phyloP scores from a whole-genome alignment of 2,329 filamentous ascomycete genomes.

The Aspergillus udagawae region DNA sequence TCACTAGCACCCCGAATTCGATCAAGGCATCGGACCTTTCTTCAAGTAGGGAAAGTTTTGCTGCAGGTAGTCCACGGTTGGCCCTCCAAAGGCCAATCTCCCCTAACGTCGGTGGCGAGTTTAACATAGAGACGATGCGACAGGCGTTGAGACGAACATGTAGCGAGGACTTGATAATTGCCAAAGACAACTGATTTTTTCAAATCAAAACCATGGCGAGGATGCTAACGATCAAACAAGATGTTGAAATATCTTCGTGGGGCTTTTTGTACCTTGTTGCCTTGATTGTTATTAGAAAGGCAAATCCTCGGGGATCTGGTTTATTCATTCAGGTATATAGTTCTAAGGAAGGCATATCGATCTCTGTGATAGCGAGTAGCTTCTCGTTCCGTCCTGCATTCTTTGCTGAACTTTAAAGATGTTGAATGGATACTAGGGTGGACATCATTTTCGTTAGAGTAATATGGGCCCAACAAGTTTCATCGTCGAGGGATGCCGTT shows the following conservation, averaged over 20 bases:
- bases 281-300: not conserved
- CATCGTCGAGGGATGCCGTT: not conserved
- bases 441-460: no score
- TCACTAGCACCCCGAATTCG: slow-evolving; percentile 70
- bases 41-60: slow-evolving; percentile 51
- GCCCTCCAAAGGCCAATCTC: slow-evolving; percentile 51
- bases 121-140: slow-evolving; percentile 90
- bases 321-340: not conserved
- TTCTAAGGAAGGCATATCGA: not conserved
- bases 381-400: not conserved
- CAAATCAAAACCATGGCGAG: not conserved
- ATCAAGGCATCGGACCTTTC: slow-evolving; percentile 71
- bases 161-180: slow-evolving; percentile 66
- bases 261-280: not conserved
- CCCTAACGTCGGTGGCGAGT: slow-evolving; percentile 56
- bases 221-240: not conserved
- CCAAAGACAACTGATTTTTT: not conserved
- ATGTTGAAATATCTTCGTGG: not conserved
- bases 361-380: not conserved
- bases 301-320: not conserved
- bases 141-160: slow-evolving; percentile 82
- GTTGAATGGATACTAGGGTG: not conserved
- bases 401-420: not conserved
- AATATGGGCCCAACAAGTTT: not conserved
- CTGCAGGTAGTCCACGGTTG: slow-evolving; percentile 60